Conservation (phyloP, 140 eudicot species). For the Oenanthe javanica region DNA sequence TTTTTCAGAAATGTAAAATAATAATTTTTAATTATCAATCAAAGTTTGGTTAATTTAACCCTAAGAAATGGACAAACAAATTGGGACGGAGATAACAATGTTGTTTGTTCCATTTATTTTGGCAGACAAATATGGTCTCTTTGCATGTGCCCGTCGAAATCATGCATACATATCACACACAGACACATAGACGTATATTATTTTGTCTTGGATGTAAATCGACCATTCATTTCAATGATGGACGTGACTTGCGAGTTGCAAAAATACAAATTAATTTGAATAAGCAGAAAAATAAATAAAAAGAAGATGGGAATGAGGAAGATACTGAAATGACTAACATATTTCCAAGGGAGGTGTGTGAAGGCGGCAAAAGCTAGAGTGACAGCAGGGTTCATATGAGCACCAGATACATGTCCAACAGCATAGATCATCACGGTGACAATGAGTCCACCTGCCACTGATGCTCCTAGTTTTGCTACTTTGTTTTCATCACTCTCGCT, state of each 20-base stretch:
- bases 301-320: too few relatives aligned
- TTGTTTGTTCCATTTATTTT: too few relatives aligned
- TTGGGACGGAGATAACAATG: too few relatives aligned
- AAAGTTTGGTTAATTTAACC: too few relatives aligned
- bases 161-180: too few relatives aligned
- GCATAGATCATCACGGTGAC: conserved; percentile 79
- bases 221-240: not conserved
- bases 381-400: conserved; percentile 85
- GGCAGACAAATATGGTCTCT: too few relatives aligned
- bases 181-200: too few relatives aligned
- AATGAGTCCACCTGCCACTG: conserved; percentile 57
- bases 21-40: too few relatives aligned
- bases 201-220: too few relatives aligned
- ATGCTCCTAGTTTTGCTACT: conserved; percentile 53
- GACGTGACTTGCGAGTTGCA: not conserved
- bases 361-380: conserved; percentile 57
- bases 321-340: too few relatives aligned
- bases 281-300: not conserved
- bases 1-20: too few relatives aligned
- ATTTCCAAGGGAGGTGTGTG: conserved; percentile 74
- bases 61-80: too few relatives aligned
- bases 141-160: not conserved
- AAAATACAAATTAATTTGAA: not conserved
- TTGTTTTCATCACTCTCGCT: conserved; percentile 27
- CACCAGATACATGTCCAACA: conserved; percentile 73